Percentiles rank a stretch among this genome's conserved stretches.
These are phyloP conservation scores for Amorphotheca resinae DNA, from an alignment of 495 filamentous ascomycete genomes.

Conservation along the genomic window DNA sequence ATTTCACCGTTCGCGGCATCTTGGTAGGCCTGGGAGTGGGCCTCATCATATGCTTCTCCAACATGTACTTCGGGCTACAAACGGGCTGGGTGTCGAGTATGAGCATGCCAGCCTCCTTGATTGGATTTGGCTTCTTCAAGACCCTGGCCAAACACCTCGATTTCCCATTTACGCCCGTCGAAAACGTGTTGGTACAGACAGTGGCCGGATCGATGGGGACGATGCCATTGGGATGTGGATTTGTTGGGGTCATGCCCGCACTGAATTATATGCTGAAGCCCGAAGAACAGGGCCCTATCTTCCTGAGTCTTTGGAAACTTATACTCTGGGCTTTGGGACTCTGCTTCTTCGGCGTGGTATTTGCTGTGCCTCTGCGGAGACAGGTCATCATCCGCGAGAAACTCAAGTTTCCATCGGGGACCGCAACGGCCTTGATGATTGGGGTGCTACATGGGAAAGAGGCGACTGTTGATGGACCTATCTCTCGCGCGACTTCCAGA, in stretches of 20 bases:
- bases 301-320: conserved; percentile 58
- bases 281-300: conserved; percentile 65
- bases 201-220: conserved; percentile 92
- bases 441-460: conserved; percentile 61
- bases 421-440: conserved; percentile 90
- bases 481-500: neutral
- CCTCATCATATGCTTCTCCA: conserved; percentile 82
- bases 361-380: conserved; percentile 74
- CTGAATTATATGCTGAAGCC: conserved; percentile 71
- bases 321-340: conserved; percentile 84
- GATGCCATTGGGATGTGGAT: conserved; percentile 93
- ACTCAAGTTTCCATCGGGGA: conserved; percentile 86
- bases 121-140: conserved; percentile 96
- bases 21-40: conserved; percentile 74
- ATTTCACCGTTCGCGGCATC: conserved; percentile 77
- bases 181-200: conserved; percentile 96
- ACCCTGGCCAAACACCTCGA: conserved; percentile 53
- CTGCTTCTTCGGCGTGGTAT: conserved; percentile 91
- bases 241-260: conserved; percentile 85
- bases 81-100: conserved; percentile 71
- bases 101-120: conserved; percentile 79
- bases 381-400: conserved; percentile 90
- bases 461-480: conserved; percentile 9
- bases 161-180: conserved; percentile 81
- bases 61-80: conserved; percentile 96